Conservation (phyloP, 2,329 filamentous ascomycete species). For the Trematosphaeria pertusa region DNA sequence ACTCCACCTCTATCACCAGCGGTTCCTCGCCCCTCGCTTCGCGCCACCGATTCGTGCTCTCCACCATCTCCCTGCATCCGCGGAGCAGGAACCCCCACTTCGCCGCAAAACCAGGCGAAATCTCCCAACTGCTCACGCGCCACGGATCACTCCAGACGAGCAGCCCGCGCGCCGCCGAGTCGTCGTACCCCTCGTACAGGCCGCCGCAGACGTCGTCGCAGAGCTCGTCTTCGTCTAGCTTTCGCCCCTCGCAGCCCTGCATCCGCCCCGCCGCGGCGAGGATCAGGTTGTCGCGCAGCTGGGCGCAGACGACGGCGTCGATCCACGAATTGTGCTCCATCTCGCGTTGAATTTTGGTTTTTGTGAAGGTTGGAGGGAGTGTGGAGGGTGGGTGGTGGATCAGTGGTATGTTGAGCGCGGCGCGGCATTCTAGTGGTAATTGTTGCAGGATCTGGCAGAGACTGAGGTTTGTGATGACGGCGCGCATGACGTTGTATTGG, state of each 20-base stretch:
- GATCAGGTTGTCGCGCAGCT: constrained; percentile 18
- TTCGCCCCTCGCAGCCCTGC: not conserved
- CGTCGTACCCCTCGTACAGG: constrained; percentile 21
- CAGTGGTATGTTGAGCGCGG: constrained; percentile 2
- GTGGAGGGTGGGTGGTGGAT: constrained; percentile 7
- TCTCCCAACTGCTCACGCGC: constrained; percentile 51
- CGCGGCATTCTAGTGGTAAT: constrained; percentile 10
- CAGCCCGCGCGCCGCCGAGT: constrained; percentile 23
- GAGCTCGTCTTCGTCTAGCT: constrained; percentile 16
- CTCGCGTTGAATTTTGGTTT: constrained; percentile 9
- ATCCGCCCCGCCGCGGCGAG: not conserved
- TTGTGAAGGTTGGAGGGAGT: constrained; percentile 9
- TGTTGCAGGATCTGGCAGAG: not conserved
- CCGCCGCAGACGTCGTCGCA: constrained; percentile 21
- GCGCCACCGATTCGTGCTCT: constrained; percentile 53
- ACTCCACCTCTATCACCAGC: constrained; percentile 1
- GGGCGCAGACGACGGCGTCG: constrained; percentile 13
- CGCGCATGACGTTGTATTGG: constrained; percentile 15
- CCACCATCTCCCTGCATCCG: constrained; percentile 49
- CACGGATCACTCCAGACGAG: constrained; percentile 53
- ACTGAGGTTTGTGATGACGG: not conserved
- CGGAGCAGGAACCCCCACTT: constrained; percentile 50
- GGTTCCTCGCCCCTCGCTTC: constrained; percentile 36
- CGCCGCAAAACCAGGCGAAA: constrained; percentile 49
- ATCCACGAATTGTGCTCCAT: constrained; percentile 16